Base-by-base conservation (phyloP, 805 yeast genomes). In the Zygoascus biomembranicola region DNA sequence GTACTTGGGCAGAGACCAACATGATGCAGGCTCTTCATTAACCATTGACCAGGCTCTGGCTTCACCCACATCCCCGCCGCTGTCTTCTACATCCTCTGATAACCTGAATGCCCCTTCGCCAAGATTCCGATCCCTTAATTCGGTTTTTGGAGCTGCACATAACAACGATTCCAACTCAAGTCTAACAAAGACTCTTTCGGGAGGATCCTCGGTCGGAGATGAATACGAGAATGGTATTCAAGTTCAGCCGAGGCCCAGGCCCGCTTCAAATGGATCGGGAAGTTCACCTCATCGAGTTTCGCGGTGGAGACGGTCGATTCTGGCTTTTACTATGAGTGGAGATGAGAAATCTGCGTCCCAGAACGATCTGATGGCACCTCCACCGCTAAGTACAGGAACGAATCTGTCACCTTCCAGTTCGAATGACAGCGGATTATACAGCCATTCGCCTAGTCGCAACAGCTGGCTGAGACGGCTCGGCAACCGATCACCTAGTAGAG, bases 11-110 rank as follows among this genome's bases (percentile, higher is more conserved):
- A 11, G 39, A 35, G 39, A 35, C 16, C 13, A 35, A n/a, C 10
- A 35, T n/a, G 39, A 35, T 42, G 44, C 44, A n/a, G 44, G 44
- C 18, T 42, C 39, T 35, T 52, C 50, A 18, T 51, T 55, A 10
- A 58, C 61, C 4, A 58, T 59, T 19, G 63, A 59, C 42, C 60
- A 59, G 43, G 59, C 58, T 3, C 37, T 58, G 53, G 59, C 55
- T 4, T 50, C 59, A 11, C 37, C 57, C 50, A 57, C 55, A 2
- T 50, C 59, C 8, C 54, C 59, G 13, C 55, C 53, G 11, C 39
- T 46, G 8, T 37, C 50, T 14, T 20, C 54, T 13, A 32, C 49
- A 14, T 43, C 53, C 2, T 32, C 52, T 6, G 52, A 47, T 19
- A 10, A 14, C 6, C 43, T 19, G 39, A 14, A 16, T 19, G 39